A percentile compares a stretch with the other conserved stretches of the same genome.
Evolutionary conservation across 2,329 filamentous ascomycete species (phyloP).

Genomic region (Cladosporium phlei): DNA sequence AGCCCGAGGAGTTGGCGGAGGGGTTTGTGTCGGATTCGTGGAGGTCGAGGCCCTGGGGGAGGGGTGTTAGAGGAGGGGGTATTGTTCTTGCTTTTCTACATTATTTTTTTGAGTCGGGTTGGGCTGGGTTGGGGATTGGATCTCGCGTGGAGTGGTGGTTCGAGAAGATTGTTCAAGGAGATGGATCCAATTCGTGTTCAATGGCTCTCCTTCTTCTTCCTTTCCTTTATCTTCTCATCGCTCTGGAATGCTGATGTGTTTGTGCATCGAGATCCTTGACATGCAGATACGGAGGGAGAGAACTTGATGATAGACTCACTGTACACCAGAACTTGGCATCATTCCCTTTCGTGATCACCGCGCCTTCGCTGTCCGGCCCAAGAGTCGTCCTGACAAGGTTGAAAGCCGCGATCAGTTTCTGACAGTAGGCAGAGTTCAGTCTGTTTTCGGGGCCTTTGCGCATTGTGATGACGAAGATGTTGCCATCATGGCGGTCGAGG

Average conservation of each 20-base stretch:
- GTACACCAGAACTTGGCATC: conserved; percentile 52
- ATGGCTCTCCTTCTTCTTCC: no score
- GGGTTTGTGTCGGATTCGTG: conserved; percentile 33
- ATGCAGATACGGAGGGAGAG: no score
- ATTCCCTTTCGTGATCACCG: conserved; percentile 50
- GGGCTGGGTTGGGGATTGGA: no score
- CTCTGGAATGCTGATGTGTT: no score
- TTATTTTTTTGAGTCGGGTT: no score
- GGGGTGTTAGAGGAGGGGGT: no score
- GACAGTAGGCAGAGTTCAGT: conserved; percentile 46
- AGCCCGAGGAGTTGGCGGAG: conserved; percentile 33
- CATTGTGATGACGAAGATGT: conserved; percentile 52
- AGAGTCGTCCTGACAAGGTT: conserved; percentile 45
- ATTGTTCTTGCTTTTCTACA: no score
- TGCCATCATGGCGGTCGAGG: conserved; percentile 41
- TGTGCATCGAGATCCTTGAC: no score
- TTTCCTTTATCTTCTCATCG: no score
- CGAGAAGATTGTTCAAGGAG: no score
- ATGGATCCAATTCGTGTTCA: no score
- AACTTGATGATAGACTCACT: conserved; percentile 16
- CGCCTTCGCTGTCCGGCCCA: conserved; percentile 46
- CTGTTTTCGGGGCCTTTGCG: conserved; percentile 52
- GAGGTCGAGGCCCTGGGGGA: conserved; percentile 30
- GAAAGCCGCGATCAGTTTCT: conserved; percentile 50
- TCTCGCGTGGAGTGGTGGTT: no score